These are phyloP conservation scores for Saturnispora hagleri DNA, from an alignment of 805 yeast species.

Conservation along the genomic window DNA sequence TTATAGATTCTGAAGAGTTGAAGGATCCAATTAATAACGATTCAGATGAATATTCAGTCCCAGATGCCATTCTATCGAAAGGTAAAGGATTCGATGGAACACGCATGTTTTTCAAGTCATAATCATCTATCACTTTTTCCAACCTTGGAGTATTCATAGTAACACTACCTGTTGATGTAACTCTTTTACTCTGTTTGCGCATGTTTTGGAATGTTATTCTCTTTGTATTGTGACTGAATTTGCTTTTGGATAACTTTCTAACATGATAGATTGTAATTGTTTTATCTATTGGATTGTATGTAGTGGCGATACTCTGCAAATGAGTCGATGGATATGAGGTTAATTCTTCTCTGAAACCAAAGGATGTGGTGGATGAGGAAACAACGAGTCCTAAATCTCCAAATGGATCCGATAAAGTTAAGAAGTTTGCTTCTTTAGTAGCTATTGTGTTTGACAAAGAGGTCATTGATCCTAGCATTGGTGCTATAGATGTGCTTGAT, in stretches of 20 bases:
- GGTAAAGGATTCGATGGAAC: constrained; percentile 34
- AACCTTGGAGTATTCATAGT: constrained; percentile 32
- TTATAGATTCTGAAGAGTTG: constrained; percentile 23
- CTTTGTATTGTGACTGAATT: constrained; percentile 9
- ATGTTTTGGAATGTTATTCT: constrained; percentile 11
- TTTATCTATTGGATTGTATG: constrained; percentile 40
- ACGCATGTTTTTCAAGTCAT: constrained; percentile 26
- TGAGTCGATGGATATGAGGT: constrained; percentile 42
- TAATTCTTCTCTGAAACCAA: constrained; percentile 49
- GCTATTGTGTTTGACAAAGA: constrained; percentile 2
- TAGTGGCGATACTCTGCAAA: constrained; percentile 41
- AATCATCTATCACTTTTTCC: constrained; percentile 29
- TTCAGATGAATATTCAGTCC: constrained; percentile 25
- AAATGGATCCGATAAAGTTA: constrained; percentile 67
- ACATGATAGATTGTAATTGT: constrained; percentile 47
- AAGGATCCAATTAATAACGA: constrained; percentile 6
- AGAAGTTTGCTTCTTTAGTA: constrained; percentile 31
- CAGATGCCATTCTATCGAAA: constrained; percentile 38
- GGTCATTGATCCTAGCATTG: constrained; percentile 10
- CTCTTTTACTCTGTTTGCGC: constrained; percentile 21
- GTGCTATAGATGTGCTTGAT: background rate
- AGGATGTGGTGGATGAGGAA: constrained; percentile 59
- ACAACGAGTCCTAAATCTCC: constrained; percentile 64
- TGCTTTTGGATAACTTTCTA: constrained; percentile 22
- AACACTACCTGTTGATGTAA: constrained; percentile 20